Evolutionary conservation across 306 rosid genomes (phyloP).

Genomic region (Cicer judaicum): DNA sequence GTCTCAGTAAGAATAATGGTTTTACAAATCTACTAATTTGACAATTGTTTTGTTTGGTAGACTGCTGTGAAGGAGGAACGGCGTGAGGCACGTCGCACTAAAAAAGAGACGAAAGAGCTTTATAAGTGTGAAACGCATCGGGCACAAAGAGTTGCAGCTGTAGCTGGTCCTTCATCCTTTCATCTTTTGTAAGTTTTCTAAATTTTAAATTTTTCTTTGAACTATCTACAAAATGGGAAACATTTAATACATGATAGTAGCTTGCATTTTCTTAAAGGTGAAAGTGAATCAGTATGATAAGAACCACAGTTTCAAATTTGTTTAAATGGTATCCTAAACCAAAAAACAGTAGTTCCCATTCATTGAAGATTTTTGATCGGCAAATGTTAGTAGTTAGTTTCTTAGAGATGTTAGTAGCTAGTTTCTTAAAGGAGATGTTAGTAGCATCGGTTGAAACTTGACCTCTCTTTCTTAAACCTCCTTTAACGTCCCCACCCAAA

Average conservation of each 20-base stretch:
- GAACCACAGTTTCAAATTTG: background rate
- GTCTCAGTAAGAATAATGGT: slow-evolving; percentile 1
- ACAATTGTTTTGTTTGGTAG: slow-evolving; percentile 46
- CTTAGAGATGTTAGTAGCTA: no score
- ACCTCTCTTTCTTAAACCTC: no score
- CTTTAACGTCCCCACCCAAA: no score
- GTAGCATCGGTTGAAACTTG: no score
- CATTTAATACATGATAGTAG: background rate
- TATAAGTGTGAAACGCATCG: slow-evolving; percentile 75
- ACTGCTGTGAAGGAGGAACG: slow-evolving; percentile 85
- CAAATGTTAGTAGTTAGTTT: no score
- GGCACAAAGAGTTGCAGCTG: slow-evolving; percentile 86
- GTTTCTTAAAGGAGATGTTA: no score
- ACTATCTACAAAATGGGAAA: background rate
- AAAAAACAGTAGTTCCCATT: no score
- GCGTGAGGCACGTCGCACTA: slow-evolving; percentile 76
- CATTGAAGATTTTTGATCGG: no score
- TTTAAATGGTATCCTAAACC: background rate
- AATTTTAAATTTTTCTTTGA: background rate
- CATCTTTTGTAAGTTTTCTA: slow-evolving; percentile 67
- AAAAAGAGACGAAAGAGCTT: slow-evolving; percentile 84
- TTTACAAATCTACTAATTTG: slow-evolving; percentile 2
- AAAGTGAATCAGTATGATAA: slow-evolving; percentile 30
- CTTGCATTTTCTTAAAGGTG: background rate
- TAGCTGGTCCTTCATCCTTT: slow-evolving; percentile 76